Base-by-base conservation (phyloP, 2,329 filamentous ascomycete species). In the Tetracladium maxilliforme region DNA sequence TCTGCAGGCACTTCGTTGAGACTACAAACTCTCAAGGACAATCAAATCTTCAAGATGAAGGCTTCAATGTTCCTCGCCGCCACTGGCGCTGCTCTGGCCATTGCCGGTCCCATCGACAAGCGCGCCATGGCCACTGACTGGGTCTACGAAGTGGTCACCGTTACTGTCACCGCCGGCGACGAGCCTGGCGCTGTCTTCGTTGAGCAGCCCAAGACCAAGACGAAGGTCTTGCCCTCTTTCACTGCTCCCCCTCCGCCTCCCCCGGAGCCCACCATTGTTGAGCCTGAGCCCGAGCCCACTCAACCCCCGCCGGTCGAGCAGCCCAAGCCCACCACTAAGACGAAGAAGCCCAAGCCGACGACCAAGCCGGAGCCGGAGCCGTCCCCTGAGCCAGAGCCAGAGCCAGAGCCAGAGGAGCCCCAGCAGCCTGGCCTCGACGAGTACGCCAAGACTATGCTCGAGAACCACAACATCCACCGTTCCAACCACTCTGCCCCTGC, bases 391-490 rank as follows among this genome's bases (percentile, higher is more conserved):
- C 14, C 17, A 25, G n/a, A 24, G 21, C 23, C 18, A 13, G 22
- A 14, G 22, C 21, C 16, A 14, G 24, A 10, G 14, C 16, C 23
- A 14, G 12, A 19, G 15, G 21, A 28, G 10, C 35, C 29, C 26
- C 25, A 16, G 27, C 33, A 14, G 35, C 37, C 37, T 10, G 23
- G 27, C 17, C 30, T 25, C 16, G 18, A 34, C 24, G 32, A 33
- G 14, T 49, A 51, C 34, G 35, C 48, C 27, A 46, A 46, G 28
- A 44, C 51, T 10, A 61, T 63, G 24, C 40, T 87, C 24, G 59
- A 73, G 40, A 70, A 81, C 47, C 90, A 95, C 73, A 94, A 94
- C 57, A 42, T 76, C 26, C 81, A 90, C 55, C 86, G 90, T 34
- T 48, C 61, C 43, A 92, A 90, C 58, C 83, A 94, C 64, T 76